Percentiles rank a stretch among this genome's conserved stretches.
These are phyloP conservation scores for Yarrowia hollandica DNA, from an alignment of 805 yeast genomes.

Conservation along the genomic window DNA sequence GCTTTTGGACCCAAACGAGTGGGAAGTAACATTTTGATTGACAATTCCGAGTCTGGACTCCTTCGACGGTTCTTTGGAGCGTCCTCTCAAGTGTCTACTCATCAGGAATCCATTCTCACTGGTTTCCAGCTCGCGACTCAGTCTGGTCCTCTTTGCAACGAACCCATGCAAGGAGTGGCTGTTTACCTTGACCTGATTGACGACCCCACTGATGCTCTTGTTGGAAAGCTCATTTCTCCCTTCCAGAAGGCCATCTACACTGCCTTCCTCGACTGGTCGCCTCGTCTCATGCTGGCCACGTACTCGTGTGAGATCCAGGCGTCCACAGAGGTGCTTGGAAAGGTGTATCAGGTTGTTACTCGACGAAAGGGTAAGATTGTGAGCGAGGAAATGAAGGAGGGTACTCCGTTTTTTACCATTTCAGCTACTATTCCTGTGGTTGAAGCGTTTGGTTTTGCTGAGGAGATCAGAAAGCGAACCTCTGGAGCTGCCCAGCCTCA, in stretches of 20 bases:
- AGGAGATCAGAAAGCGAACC: slow-evolving; percentile 87
- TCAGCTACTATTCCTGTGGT: slow-evolving; percentile 86
- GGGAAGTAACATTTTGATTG: slow-evolving; percentile 76
- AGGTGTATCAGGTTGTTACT: slow-evolving; percentile 92
- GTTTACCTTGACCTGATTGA: slow-evolving; percentile 35
- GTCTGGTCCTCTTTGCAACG: slow-evolving; percentile 87
- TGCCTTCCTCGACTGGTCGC: slow-evolving; percentile 76
- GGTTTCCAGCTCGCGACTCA: slow-evolving; percentile 82
- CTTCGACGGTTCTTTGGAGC: slow-evolving; percentile 5
- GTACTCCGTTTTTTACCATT: slow-evolving; percentile 92
- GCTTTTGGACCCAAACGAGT: slow-evolving; percentile 75
- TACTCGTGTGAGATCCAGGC: slow-evolving; percentile 95
- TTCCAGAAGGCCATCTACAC: slow-evolving; percentile 72
- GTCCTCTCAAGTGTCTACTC: slow-evolving; percentile 32
- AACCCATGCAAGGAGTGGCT: slow-evolving; percentile 81
- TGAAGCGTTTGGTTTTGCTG: slow-evolving; percentile 95
- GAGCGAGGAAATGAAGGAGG: slow-evolving; percentile 95
- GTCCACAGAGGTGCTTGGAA: slow-evolving; percentile 89
- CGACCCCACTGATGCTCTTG: slow-evolving; percentile 40
- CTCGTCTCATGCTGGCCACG: slow-evolving; percentile 88
- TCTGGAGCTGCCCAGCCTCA: slow-evolving; percentile 99
- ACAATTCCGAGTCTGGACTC: slow-evolving; percentile 37
- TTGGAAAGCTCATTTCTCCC: slow-evolving; percentile 73
- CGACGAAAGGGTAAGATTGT: slow-evolving; percentile 80
- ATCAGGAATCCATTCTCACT: slow-evolving; percentile 65